phyloP scores from a whole-genome alignment of 192 early-diverging fungal species.

The Chytriomyces sp. region DNA sequence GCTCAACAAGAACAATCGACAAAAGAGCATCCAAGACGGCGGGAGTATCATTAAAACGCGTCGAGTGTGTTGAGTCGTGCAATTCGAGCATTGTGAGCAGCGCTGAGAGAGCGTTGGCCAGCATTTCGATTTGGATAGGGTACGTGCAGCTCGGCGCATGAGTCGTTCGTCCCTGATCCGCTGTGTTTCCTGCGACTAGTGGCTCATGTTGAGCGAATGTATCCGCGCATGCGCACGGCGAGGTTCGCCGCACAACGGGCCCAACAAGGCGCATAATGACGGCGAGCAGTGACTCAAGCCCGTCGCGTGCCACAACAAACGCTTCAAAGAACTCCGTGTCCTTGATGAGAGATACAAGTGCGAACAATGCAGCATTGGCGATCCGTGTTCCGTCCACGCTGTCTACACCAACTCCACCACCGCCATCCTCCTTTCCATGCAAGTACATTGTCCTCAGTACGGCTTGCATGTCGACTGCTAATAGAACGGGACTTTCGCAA shows the following conservation, averaged over 20 bases:
- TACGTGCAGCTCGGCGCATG: neutral
- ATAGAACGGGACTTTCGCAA: neutral
- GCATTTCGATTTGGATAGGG: neutral
- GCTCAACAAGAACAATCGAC: constrained; percentile 44
- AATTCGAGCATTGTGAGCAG: neutral
- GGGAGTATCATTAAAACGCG: neutral
- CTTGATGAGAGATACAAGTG: neutral
- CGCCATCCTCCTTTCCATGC: no score
- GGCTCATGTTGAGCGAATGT: neutral
- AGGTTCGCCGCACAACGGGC: no score
- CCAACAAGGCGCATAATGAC: neutral
- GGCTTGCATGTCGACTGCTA: neutral
- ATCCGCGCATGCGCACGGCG: neutral
- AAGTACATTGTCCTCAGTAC: no score
- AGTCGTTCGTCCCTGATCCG: neutral
- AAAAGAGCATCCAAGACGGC: constrained; percentile 37
- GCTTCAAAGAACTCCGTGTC: constrained; percentile 17
- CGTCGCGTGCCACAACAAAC: neutral
- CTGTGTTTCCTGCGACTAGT: neutral
- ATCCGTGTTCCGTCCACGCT: no score
- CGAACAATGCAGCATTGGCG: neutral
- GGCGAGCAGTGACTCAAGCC: neutral
- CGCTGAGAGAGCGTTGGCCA: neutral
- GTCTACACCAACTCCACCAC: no score
- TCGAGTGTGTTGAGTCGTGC: neutral